A percentile compares a stretch with the other conserved stretches of the same genome.
Conservation (phyloP, 108 stramenopile genomes). For the Skeletonema menzelii region DNA sequence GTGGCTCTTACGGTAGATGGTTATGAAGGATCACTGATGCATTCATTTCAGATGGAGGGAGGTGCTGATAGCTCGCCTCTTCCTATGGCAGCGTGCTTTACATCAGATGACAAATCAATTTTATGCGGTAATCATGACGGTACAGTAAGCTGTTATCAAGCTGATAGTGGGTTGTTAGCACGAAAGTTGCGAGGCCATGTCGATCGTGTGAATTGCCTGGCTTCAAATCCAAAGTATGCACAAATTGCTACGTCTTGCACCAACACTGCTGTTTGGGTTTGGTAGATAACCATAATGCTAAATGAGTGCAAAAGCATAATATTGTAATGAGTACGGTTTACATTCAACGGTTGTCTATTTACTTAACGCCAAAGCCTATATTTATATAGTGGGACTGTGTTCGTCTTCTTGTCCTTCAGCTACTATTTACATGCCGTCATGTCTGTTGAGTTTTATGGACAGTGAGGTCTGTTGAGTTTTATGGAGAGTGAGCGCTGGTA, state of each 20-base stretch:
- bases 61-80: conserved; percentile 4
- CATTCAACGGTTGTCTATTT: neutral
- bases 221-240: conserved; percentile 72
- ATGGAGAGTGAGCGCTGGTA: neutral
- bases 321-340: neutral
- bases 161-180: conserved; percentile 55
- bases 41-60: conserved; percentile 51
- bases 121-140: conserved; percentile 72
- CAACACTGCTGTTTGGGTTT: conserved; percentile 76
- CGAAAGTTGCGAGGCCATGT: conserved; percentile 63
- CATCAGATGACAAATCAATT: conserved; percentile 66
- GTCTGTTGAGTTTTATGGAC: neutral
- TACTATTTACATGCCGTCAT: too few species aligned
- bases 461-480: neutral
- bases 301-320: too few species aligned
- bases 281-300: conserved; percentile 28
- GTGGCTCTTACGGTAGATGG: conserved; percentile 69
- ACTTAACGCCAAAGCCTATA: neutral
- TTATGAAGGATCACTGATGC: conserved; percentile 70
- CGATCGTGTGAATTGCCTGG: conserved; percentile 53
- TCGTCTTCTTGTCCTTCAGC: too few species aligned
- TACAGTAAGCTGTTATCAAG: conserved; percentile 63
- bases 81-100: conserved; percentile 62
- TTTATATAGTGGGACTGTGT: too few species aligned
- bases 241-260: conserved; percentile 71